Conservation (phyloP, 495 filamentous ascomycete species). For the Neurospora sp. region DNA sequence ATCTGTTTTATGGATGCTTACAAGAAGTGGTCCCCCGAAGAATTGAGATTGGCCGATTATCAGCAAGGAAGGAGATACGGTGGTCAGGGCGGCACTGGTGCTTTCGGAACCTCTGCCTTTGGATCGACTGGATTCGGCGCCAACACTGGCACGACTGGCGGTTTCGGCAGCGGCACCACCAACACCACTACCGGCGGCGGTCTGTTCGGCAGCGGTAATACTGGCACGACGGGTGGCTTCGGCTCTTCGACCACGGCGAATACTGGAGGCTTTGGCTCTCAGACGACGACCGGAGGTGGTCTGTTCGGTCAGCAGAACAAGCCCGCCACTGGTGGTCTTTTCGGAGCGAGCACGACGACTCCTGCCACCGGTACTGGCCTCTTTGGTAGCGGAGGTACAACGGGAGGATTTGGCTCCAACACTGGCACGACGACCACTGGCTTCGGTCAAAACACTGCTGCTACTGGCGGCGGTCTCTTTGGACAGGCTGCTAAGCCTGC, state of each 20-base stretch:
- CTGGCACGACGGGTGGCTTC: slow-evolving; percentile 27
- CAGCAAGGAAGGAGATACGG: slow-evolving; percentile 73
- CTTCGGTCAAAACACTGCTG: slow-evolving; percentile 22
- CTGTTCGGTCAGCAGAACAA: slow-evolving; percentile 12
- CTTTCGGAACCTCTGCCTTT: slow-evolving; percentile 67
- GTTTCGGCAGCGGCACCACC: slow-evolving; percentile 38
- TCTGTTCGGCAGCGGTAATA: slow-evolving; percentile 33
- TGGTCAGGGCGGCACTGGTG: slow-evolving; percentile 68
- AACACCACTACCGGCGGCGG: slow-evolving; percentile 28
- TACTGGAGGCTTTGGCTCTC: slow-evolving; percentile 32
- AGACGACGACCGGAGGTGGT: slow-evolving; percentile 7
- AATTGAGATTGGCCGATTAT: slow-evolving; percentile 84
- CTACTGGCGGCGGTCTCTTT: slow-evolving; percentile 30
- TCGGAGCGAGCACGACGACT: slow-evolving; percentile 30
- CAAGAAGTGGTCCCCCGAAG: slow-evolving; percentile 80
- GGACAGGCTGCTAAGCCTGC: slow-evolving; percentile 23
- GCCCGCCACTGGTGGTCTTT: slow-evolving; percentile 28
- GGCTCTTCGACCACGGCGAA: slow-evolving; percentile 33
- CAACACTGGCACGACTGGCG: slow-evolving; percentile 32
- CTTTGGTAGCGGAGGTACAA: slow-evolving; percentile 12
- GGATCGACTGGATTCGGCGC: slow-evolving; percentile 32
- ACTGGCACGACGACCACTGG: slow-evolving; percentile 30
- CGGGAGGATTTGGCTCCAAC: slow-evolving; percentile 15
- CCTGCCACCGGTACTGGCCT: slow-evolving; percentile 6
- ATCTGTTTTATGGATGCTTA: slow-evolving; percentile 81